Base-by-base conservation (phyloP, 192 early-diverging fungal species). In the Umbelopsis sp. region DNA sequence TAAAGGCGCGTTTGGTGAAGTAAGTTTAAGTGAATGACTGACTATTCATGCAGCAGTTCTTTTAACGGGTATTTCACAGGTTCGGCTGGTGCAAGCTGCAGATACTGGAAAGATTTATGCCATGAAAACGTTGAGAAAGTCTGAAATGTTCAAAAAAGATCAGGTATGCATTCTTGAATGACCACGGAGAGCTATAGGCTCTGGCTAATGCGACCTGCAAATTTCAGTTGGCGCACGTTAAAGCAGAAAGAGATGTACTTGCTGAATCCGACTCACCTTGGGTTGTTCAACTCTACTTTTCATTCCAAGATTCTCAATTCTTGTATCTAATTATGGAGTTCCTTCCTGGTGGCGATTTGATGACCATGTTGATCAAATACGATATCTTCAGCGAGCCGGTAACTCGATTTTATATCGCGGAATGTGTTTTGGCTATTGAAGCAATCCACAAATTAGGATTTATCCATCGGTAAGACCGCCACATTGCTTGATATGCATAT, bases 301-400 rank as follows among this genome's bases (percentile, higher is more conserved):
- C 97, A 23, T 99, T 99, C 82, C 98, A 99, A 82, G 97, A 98
- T 75, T 69, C 90, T 16, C 82, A 89, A 64, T 95, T 94, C 75
- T 86, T 99, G 45, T 99, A 99, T 75, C 82, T 99, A 65, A 94
- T 99, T 78, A 99, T 99, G 98, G 98, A 99, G 85, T 99, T 98
- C 67, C 79, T 97, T 68, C 96, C 98, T 0, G 98, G 98, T 46
- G 98, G 98, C 49, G 98, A 99, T 81, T 84, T 99, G 86, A 98
- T 99, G 96, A 96, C 95, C 13, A 95, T 98, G 95, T 83, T 99
- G 66, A 98, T 98, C 78, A 97, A 97, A 77, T 96, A 97, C 78
- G 97, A 99, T 76, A 94, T 89, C 10, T 98, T 99, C 79, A 91
- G 94, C 1, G 98, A 99, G 46, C 93, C 96, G 68, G 95, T 98